phyloP scores from a whole-genome alignment of 2,329 filamentous ascomycete genomes.

The Colletotrichum filicis region DNA sequence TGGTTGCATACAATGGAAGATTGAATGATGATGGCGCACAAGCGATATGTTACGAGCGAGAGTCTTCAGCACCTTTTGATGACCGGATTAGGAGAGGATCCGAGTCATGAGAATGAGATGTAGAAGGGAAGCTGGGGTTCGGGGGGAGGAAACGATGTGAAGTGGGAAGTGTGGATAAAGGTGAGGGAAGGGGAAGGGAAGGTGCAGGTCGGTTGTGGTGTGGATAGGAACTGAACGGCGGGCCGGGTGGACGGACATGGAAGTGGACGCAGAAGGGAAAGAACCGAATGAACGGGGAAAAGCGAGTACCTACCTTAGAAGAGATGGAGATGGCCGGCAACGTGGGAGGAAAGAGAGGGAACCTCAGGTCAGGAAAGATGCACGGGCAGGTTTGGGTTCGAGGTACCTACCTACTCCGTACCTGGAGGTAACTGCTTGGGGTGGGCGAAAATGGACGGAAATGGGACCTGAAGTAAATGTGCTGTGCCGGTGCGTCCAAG shows the following conservation, averaged over 20 bases:
- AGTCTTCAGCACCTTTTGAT: slow-evolving; percentile 4
- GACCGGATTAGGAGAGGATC: slow-evolving; percentile 16
- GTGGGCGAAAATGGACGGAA: background rate
- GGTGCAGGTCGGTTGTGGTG: background rate
- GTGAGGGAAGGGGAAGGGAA: slow-evolving; percentile 7
- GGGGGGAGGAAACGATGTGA: slow-evolving; percentile 15
- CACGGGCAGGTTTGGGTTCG: slow-evolving; percentile 3
- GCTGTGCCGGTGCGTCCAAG: background rate
- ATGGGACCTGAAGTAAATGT: background rate
- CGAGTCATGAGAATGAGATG: slow-evolving; percentile 27
- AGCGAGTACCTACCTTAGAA: background rate
- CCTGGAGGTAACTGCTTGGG: background rate
- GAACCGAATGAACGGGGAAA: background rate
- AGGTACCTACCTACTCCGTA: background rate
- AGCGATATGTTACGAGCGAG: background rate
- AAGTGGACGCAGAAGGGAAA: background rate
- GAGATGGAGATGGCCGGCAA: background rate
- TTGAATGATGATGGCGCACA: background rate
- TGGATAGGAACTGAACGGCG: background rate
- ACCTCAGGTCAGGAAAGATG: background rate
- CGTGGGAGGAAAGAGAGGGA: background rate
- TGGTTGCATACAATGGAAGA: background rate
- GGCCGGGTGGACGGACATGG: slow-evolving; percentile 2
- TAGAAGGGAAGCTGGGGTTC: slow-evolving; percentile 25
- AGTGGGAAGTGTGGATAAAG: slow-evolving; percentile 32